Evolutionary conservation across 257 asterid species (phyloP), one percentile per base, ranked within the genome.

Genomic region (Solanum dulcamara): DNA sequence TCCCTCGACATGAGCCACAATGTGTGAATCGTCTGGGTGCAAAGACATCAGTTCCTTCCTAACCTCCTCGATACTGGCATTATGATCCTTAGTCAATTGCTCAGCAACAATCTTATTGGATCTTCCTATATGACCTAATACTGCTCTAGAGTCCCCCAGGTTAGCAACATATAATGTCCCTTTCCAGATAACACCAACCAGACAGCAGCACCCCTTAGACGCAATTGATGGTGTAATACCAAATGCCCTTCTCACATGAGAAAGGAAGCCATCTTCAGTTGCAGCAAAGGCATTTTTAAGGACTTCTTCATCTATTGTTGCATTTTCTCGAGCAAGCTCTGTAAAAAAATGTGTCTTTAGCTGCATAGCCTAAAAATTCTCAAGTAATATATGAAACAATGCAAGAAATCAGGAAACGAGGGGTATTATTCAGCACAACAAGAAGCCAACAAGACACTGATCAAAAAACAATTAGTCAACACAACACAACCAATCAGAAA

Each of bases 81-180:
- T 94, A 84, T 96, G 99, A 83, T 96, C 98, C 70, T 17, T 67
- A 2, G 97, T 96, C 87, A 96, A 90, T 89, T 91, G 98, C 85
- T 96, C 95, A 26, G 98, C 96, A 5, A 86, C 83, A 40, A 96
- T 90, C 83, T 86, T 90, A 37, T 91, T 88, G 20, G 91, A 86
- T 71, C 83, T 86, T 81, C 89, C 93, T 81, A 85, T 75, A 88
- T 35, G 87, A 66, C 98, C 99, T 38, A 96, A 80, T 42, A 94
- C 97, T 40, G 97, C 99, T 91, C 99, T 91, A 17, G 96, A 96
- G 88, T 96, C 98, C 30, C 99, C 99, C 68, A 94, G 87, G 88
- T 96, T 94, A 82, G 97, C 98, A 81, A 89, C 75, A 86, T 83
- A 92, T 33, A 96, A 84, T 57, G 90, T 90, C 40, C 92, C 88